A percentile compares a stretch with the other conserved stretches of the same genome.
Evolutionary conservation across 108 stramenopile species (phyloP).

Genomic region (Craspedostauros australis): DNA sequence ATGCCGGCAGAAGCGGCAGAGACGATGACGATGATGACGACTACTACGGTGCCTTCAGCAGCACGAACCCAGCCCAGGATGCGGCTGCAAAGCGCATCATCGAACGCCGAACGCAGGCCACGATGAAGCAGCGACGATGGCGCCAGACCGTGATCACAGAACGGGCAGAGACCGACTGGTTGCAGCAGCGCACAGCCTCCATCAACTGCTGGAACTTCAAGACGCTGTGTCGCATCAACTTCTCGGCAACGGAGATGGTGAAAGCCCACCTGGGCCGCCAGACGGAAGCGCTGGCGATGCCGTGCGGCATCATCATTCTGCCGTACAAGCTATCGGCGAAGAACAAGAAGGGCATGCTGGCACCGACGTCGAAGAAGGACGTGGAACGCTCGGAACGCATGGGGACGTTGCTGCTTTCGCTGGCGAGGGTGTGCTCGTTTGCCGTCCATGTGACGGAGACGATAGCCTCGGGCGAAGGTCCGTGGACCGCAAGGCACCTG

Average conservation of each 20-base stretch:
- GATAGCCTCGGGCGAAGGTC: conserved; percentile 3
- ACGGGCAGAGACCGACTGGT: conserved; percentile 25
- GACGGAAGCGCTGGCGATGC: conserved; percentile 13
- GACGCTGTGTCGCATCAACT: conserved; percentile 23
- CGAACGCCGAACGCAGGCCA: too few species aligned
- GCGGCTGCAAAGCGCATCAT: too few species aligned
- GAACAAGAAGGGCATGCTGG: conserved; percentile 36
- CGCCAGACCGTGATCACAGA: conserved; percentile 8
- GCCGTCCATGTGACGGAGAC: conserved; percentile 9
- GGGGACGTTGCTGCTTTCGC: conserved; percentile 17
- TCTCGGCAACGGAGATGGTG: conserved; percentile 28
- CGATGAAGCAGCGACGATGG: conserved; percentile 20
- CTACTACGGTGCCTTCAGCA: too few species aligned
- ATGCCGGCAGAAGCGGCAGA: too few species aligned
- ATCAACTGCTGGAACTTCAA: conserved; percentile 45
- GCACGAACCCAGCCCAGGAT: too few species aligned
- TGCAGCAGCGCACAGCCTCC: conserved; percentile 18
- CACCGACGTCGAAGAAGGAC: conserved; percentile 37
- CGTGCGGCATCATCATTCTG: conserved; percentile 31
- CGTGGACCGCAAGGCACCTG: conserved; percentile 22
- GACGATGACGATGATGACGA: too few species aligned
- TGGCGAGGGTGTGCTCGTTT: conserved; percentile 22
- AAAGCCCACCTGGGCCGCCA: conserved; percentile 3
- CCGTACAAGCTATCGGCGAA: conserved; percentile 38
- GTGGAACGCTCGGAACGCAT: conserved; percentile 36